These are phyloP conservation scores for Saccharomyces hybrid DNA, from an alignment of 1,139 yeast species.

Conservation along the genomic window DNA sequence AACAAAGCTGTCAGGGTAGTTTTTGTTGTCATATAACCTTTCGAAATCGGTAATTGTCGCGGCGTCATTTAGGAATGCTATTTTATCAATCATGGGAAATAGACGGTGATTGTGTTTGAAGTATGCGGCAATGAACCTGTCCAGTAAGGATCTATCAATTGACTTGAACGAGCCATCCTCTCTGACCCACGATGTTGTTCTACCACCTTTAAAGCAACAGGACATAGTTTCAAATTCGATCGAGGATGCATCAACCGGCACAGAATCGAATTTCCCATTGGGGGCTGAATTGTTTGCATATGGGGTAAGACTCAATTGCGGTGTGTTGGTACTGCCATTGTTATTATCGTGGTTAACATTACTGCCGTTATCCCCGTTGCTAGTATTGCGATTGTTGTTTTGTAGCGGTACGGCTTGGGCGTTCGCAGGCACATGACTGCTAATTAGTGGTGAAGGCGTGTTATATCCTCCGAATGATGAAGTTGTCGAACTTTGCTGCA, in stretches of 20 bases:
- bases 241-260: constrained; percentile 25
- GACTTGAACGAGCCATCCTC: constrained; percentile 18
- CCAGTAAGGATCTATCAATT: constrained; percentile 25
- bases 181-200: constrained; percentile 20
- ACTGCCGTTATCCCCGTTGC: constrained; percentile 5
- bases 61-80: constrained; percentile 33
- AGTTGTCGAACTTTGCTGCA: neutral
- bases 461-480: neutral
- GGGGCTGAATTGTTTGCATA: neutral
- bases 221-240: constrained; percentile 26
- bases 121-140: constrained; percentile 36
- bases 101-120: constrained; percentile 40
- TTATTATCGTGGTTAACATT: constrained; percentile 2
- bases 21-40: constrained; percentile 4
- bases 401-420: neutral
- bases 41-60: constrained; percentile 31
- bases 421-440: neutral
- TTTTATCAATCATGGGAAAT: constrained; percentile 39
- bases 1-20: constrained; percentile 23
- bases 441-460: neutral
- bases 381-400: constrained; percentile 2
- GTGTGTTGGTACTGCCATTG: neutral
- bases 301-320: neutral
- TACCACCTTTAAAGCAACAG: constrained; percentile 27
- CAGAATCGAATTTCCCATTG: neutral